A percentile compares a stretch with the other conserved stretches of the same genome.
phyloP scores from a whole-genome alignment of 2,329 filamentous ascomycete genomes.

The Zymoseptoria ardabiliae region DNA sequence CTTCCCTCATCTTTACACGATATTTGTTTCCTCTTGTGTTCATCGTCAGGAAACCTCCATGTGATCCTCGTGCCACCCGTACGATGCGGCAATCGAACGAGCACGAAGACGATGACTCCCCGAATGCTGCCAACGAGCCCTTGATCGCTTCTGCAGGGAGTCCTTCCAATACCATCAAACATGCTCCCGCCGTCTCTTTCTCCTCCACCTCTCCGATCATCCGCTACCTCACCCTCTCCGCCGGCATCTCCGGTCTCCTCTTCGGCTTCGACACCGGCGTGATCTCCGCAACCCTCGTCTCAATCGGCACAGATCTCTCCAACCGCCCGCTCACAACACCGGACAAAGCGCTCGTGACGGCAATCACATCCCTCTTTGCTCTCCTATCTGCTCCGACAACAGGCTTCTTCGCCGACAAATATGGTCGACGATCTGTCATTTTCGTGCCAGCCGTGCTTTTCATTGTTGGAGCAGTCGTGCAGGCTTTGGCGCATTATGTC shows the following conservation, averaged over 20 bases:
- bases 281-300: slow-evolving; percentile 54
- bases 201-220: slow-evolving; percentile 32
- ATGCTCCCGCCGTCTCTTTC: slow-evolving; percentile 24
- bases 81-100: neutral
- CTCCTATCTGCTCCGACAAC: slow-evolving; percentile 42
- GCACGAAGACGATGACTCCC: neutral
- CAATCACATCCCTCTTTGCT: slow-evolving; percentile 51
- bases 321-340: slow-evolving; percentile 41
- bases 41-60: neutral
- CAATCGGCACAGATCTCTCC: slow-evolving; percentile 48
- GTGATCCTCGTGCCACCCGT: neutral
- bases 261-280: slow-evolving; percentile 60
- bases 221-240: slow-evolving; percentile 50
- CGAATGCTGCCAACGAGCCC: neutral
- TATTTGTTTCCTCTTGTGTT: neutral
- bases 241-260: slow-evolving; percentile 51
- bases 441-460: slow-evolving; percentile 58
- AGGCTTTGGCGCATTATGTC: slow-evolving; percentile 54
- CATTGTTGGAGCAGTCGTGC: slow-evolving; percentile 57
- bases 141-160: neutral
- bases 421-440: slow-evolving; percentile 43
- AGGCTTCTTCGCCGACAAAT: slow-evolving; percentile 41
- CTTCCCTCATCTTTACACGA: neutral
- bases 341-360: slow-evolving; percentile 54
- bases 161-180: neutral